Base-by-base conservation (phyloP, 2,329 filamentous ascomycete genomes). In the Arachnopeziza araneosa region DNA sequence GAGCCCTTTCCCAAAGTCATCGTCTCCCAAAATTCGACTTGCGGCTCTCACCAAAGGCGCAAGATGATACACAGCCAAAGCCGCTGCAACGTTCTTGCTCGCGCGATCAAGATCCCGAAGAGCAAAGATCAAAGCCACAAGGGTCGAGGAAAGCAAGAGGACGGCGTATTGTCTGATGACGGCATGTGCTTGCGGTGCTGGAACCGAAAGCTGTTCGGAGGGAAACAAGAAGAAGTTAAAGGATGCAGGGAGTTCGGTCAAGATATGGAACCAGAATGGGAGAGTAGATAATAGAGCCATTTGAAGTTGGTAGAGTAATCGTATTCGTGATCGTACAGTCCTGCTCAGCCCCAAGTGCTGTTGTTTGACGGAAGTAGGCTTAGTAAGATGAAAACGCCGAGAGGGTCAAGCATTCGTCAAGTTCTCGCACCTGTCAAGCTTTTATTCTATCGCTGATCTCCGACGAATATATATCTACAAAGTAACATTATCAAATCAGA, bases 111-210 rank as follows among this genome's bases (percentile, higher is more conserved):
- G 24, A 0, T 65, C 62, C 1, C 70, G 63, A 7, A 64, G 32
- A 50, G 68, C 64, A 56, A 75, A 75, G 10, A 71, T 64, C 4
- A 69, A 26, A 5, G 74, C 71, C 26, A 77, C 68, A 48, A 75
- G 61, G 59, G 66, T 70, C 12, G 73, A 72, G 17, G 64, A 58
- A 19, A 75, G 55, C 5, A 76, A 66, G 0, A 76, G 66, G 7
- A 74, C 61, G n/a, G 74, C 73, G 60, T 76, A 76, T 66, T 77
- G 75, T 32, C 68, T 66, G 54, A 76, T 71, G 24, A 70, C 55
- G 24, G 72, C 65, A 50, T 75, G 70, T 10, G 75, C 71, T 62
- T 73, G 67, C 10, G 72, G 70, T 44, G 72, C 70, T 48, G 71
- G 63, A 4, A 55, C 50, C 2, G 67, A 59, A 19, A 76, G 69